phyloP scores from a whole-genome alignment of 169 alveolate species.

The Plasmodium falciparum region DNA sequence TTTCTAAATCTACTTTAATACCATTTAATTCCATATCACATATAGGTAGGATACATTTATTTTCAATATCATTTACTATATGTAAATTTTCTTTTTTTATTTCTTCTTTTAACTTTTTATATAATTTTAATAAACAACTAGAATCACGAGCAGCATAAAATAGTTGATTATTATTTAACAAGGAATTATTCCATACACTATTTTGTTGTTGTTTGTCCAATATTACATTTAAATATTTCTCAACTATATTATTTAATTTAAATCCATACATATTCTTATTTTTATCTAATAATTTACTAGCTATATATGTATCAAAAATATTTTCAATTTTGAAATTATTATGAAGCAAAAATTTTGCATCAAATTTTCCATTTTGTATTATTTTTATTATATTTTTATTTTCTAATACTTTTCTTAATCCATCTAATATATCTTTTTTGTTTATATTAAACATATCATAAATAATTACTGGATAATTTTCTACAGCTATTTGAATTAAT shows the following conservation, averaged over 20 bases:
- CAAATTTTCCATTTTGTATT: slow-evolving; percentile 90
- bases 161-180: slow-evolving; percentile 85
- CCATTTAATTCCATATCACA: slow-evolving; percentile 91
- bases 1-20: slow-evolving; percentile 83
- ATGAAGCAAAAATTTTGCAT: slow-evolving; percentile 82
- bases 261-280: slow-evolving; percentile 84
- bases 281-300: slow-evolving; percentile 86
- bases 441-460: slow-evolving; percentile 81
- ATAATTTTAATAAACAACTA: slow-evolving; percentile 86
- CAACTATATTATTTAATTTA: slow-evolving; percentile 85
- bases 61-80: slow-evolving; percentile 85
- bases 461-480: slow-evolving; percentile 82
- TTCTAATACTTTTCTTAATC: slow-evolving; percentile 77
- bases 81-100: slow-evolving; percentile 80
- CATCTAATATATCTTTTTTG: slow-evolving; percentile 63
- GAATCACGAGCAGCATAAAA: slow-evolving; percentile 90
- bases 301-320: slow-evolving; percentile 88
- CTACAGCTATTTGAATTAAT: slow-evolving; percentile 83
- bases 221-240: slow-evolving; percentile 82
- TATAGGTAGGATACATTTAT: slow-evolving; percentile 87
- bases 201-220: slow-evolving; percentile 89
- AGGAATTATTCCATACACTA: slow-evolving; percentile 86
- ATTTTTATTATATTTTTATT: slow-evolving; percentile 80
- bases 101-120: slow-evolving; percentile 81
- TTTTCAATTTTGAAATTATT: slow-evolving; percentile 76